Base-by-base conservation (phyloP, 257 asterid genomes). In the Voacanga thouarsii region DNA sequence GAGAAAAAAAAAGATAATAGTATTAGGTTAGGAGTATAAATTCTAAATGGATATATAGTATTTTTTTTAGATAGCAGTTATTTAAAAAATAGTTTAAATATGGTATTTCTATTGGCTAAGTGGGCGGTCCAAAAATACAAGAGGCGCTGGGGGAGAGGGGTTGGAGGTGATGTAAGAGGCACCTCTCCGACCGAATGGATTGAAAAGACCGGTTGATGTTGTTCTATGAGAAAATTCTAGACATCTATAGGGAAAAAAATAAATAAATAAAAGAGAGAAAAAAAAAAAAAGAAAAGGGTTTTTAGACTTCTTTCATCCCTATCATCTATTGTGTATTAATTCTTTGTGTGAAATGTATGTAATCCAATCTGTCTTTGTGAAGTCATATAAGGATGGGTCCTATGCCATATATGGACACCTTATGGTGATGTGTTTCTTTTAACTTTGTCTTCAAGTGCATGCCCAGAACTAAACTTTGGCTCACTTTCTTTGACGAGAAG, bases 151-250 rank as follows among this genome's bases (percentile, higher is more conserved):
- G 9, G 24, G 24, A 30, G 55, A 6, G 44, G 28, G 66, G 2
- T n/a, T n/a, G n/a, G 57, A 19, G 8, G 24, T 23, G 19, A 67
- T 15, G 65, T 80, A 23, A 33, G 67, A 21, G 26, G 69, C 69
- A 51, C 41, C 69, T 53, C 50, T 7, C 64, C 41, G 75, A 81
- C 70, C 68, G 82, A 74, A 51, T 71, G 79, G 80, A 74, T 82
- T 74, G 82, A 78, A 82, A 49, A 56, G 76, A 74, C 74, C 28
- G 1, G 37, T 2, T 61, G 57, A 18, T 51, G 68, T n/a, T 16
- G 7, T 21, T 50, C 24, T 59, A n/a, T n/a, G n/a, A n/a, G n/a
- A n/a, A 12, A 11, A 21, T 43, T 41, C 39, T 75, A 9, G 55
- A 28, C 53, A 33, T 67, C 26, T 30, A 39, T n/a, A n/a, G n/a